Percentiles rank a stretch among this genome's conserved stretches.
phyloP scores from a whole-genome alignment of 2,329 filamentous ascomycete genomes.

The Cercospora sp. region DNA sequence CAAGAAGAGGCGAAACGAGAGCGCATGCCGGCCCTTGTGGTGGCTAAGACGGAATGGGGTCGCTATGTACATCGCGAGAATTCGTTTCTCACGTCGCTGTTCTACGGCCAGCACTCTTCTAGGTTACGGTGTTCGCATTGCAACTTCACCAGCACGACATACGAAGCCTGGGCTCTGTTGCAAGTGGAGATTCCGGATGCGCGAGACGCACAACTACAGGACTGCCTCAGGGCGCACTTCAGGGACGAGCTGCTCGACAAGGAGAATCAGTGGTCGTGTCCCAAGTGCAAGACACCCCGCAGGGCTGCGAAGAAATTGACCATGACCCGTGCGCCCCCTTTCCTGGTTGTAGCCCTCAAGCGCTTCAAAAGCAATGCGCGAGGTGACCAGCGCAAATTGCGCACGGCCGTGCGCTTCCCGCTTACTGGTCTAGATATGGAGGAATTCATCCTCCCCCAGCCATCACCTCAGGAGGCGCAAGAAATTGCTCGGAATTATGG shows the following conservation, averaged over 20 bases:
- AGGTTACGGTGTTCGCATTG: constrained; percentile 63
- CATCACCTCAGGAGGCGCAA: constrained; percentile 38
- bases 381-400: constrained; percentile 65
- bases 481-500: constrained; percentile 38
- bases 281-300: constrained; percentile 68
- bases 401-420: constrained; percentile 73
- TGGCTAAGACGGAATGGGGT: constrained; percentile 73
- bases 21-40: constrained; percentile 61
- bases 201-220: constrained; percentile 62
- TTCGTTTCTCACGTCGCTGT: constrained; percentile 77
- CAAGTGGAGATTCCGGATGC: constrained; percentile 68
- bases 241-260: constrained; percentile 66
- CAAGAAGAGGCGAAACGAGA: constrained; percentile 63
- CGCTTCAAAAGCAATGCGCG: constrained; percentile 61
- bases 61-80: constrained; percentile 71
- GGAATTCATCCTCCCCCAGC: constrained; percentile 58
- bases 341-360: constrained; percentile 76
- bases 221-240: constrained; percentile 70
- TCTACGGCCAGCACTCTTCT: constrained; percentile 70
- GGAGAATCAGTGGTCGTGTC: constrained; percentile 71
- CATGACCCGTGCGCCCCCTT: constrained; percentile 75
- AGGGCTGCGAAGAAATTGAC: constrained; percentile 70
- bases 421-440: constrained; percentile 67
- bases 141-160: constrained; percentile 64
- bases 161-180: constrained; percentile 70